A percentile compares a stretch with the other conserved stretches of the same genome.
Evolutionary conservation across 148 eudicot species (phyloP).

Genomic region (Chenopodium quinoa): DNA sequence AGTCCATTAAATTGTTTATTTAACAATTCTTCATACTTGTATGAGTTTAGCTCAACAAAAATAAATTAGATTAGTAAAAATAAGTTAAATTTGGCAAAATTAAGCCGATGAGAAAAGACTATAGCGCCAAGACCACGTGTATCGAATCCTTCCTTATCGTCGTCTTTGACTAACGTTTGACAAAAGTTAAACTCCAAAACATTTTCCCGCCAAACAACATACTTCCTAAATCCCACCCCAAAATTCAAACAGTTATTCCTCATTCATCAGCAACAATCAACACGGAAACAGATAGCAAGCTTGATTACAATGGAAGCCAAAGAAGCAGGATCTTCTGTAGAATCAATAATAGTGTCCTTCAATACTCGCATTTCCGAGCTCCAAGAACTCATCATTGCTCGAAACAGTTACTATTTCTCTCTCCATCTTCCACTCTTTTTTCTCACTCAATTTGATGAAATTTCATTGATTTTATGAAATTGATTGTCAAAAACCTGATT

Average conservation of each 20-base stretch:
- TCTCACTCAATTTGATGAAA: background rate
- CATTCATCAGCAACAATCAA: background rate
- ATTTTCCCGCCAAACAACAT: constrained; percentile 7
- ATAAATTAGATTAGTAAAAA: no score
- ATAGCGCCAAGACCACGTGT: no score
- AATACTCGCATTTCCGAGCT: constrained; percentile 75
- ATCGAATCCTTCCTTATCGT: no score
- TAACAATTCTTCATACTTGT: no score
- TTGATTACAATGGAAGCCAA: constrained; percentile 53
- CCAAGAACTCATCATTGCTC: constrained; percentile 87
- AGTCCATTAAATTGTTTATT: no score
- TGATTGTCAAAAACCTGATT: background rate
- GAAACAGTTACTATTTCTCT: constrained; percentile 49
- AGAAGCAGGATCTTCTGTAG: constrained; percentile 63
- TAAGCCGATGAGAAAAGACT: no score
- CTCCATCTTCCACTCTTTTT: background rate
- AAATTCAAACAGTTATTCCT: background rate
- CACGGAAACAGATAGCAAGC: constrained; percentile 1
- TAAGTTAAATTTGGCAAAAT: no score
- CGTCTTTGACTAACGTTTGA: no score
- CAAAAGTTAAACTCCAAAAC: no score
- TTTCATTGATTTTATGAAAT: background rate
- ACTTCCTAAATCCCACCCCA: background rate
- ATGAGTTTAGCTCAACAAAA: no score
- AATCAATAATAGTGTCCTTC: constrained; percentile 63